phyloP scores from a whole-genome alignment of 257 asterid genomes.

The Ballota nigra region DNA sequence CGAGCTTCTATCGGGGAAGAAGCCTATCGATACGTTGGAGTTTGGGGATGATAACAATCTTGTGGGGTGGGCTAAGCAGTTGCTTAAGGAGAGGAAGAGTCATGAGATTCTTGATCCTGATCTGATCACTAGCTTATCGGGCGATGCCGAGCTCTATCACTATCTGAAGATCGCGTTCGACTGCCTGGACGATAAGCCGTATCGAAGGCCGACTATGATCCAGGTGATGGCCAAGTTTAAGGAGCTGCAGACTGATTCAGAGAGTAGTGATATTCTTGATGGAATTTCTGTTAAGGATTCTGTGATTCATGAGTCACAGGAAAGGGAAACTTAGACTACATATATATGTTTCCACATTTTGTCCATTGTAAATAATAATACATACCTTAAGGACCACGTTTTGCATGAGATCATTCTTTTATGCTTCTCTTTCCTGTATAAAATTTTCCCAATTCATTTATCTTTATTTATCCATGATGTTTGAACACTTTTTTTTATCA shows the following conservation, averaged over 20 bases:
- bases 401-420: not conserved
- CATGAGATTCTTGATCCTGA: conserved; percentile 69
- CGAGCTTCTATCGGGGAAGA: conserved; percentile 88
- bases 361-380: conserved; percentile 38
- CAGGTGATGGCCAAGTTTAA: conserved; percentile 95
- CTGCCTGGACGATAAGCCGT: conserved; percentile 84
- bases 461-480: not conserved
- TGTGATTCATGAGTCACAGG: conserved; percentile 72
- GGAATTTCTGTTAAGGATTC: conserved; percentile 72
- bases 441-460: conserved; percentile 19
- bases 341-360: not conserved
- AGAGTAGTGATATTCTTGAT: conserved; percentile 66
- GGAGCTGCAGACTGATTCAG: conserved; percentile 71
- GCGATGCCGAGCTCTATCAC: conserved; percentile 68
- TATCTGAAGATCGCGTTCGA: conserved; percentile 74
- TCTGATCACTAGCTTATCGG: conserved; percentile 48
- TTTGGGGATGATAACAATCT: conserved; percentile 92
- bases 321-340: conserved; percentile 41
- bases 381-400: not conserved
- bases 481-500: too few relatives aligned
- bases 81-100: conserved; percentile 53
- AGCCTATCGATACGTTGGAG: conserved; percentile 67
- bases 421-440: conserved; percentile 29
- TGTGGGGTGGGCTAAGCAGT: conserved; percentile 95
- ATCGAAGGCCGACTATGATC: conserved; percentile 84